Evolutionary conservation across 148 eudicot species (phyloP).

Genomic region (Chenopodium suecicum): DNA sequence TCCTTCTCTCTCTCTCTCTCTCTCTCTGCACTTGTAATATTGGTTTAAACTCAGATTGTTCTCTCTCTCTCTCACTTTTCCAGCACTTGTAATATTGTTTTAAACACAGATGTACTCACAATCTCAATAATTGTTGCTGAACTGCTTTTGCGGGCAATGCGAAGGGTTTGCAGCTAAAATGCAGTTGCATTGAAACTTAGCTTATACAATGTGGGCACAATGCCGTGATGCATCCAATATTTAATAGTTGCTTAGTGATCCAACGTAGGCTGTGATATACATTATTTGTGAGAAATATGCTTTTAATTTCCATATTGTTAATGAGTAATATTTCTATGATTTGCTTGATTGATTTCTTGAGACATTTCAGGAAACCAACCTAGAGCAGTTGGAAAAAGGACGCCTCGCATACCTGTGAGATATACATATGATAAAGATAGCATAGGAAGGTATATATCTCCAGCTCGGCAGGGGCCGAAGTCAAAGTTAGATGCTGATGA

Average conservation of each 20-base stretch:
- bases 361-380: conserved; percentile 58
- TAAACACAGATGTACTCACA: background rate
- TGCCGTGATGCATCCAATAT: background rate
- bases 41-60: background rate
- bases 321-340: background rate
- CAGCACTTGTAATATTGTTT: background rate
- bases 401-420: conserved; percentile 84
- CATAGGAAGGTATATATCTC: conserved; percentile 55
- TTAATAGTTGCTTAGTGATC: background rate
- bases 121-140: background rate
- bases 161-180: background rate
- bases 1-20: background rate
- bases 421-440: conserved; percentile 60
- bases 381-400: conserved; percentile 97
- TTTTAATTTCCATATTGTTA: background rate
- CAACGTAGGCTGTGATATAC: background rate
- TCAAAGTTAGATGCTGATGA: conserved; percentile 55
- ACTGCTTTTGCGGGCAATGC: background rate
- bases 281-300: background rate
- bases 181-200: background rate
- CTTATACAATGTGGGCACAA: background rate
- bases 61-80: background rate
- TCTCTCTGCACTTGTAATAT: background rate
- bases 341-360: conserved; percentile 18
- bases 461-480: conserved; percentile 61